These are phyloP conservation scores for Phycomyces blakesleeanus DNA, from an alignment of 192 early-diverging fungal species.

Conservation along the genomic window DNA sequence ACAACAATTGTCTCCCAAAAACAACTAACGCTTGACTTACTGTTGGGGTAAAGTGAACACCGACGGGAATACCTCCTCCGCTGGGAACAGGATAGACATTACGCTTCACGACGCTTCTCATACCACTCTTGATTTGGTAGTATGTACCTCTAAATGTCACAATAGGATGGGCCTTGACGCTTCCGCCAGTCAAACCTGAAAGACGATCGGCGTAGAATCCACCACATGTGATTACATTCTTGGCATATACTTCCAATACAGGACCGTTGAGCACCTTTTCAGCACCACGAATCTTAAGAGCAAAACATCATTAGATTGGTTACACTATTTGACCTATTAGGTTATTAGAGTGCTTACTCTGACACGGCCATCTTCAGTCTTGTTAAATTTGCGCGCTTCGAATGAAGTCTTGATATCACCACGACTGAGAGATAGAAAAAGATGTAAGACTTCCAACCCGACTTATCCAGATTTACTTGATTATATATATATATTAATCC, in stretches of 20 bases:
- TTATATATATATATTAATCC: too few species aligned
- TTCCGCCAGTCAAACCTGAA: constrained; percentile 25
- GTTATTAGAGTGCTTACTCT: constrained; percentile 7
- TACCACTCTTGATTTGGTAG: constrained; percentile 34
- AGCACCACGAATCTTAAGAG: constrained; percentile 18
- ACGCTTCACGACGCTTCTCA: constrained; percentile 26
- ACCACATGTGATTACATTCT: constrained; percentile 33
- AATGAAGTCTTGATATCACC: constrained; percentile 36
- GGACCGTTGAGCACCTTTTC: constrained; percentile 28
- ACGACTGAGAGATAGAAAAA: constrained; percentile 13
- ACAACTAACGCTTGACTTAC: neutral
- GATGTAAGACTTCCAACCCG: neutral
- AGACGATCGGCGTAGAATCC: constrained; percentile 34
- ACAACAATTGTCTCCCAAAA: too few species aligned
- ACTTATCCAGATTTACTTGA: too few species aligned
- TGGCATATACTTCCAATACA: constrained; percentile 8
- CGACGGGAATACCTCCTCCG: constrained; percentile 33
- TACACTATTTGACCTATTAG: too few species aligned
- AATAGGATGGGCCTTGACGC: constrained; percentile 9
- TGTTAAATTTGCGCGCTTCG: constrained; percentile 30
- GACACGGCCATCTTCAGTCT: constrained; percentile 23
- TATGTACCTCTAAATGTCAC: constrained; percentile 34
- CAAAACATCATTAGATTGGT: too few species aligned
- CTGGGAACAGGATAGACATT: constrained; percentile 38
- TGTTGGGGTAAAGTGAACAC: constrained; percentile 33